Evolutionary conservation across 768 basidiomycete genomes (phyloP).

Genomic region (Russula ochroleuca): DNA sequence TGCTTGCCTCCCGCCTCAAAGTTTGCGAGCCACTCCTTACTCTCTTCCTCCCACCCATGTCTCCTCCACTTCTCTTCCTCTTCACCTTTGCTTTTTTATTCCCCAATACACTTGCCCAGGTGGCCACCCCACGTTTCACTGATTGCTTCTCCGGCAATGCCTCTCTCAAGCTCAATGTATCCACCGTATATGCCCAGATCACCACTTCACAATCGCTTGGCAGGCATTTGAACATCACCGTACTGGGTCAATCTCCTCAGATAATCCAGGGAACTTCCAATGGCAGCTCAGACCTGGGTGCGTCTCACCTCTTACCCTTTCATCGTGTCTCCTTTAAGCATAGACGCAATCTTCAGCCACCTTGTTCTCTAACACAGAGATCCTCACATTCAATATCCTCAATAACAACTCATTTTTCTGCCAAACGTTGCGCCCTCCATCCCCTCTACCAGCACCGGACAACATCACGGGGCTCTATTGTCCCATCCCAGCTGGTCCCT

Average conservation of each 20-base stretch:
- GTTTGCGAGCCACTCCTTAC: neutral
- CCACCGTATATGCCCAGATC: constrained; percentile 70
- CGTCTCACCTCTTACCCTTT: constrained; percentile 28
- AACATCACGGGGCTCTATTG: constrained; percentile 51
- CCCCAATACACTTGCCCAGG: constrained; percentile 18
- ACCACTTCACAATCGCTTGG: constrained; percentile 42
- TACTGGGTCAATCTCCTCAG: constrained; percentile 60
- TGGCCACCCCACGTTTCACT: constrained; percentile 43
- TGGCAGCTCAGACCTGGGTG: constrained; percentile 62
- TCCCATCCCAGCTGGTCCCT: constrained; percentile 71
- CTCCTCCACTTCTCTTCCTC: neutral
- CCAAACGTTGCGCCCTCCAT: constrained; percentile 69
- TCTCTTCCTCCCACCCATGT: neutral
- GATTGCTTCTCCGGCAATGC: constrained; percentile 62
- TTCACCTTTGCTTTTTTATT: constrained; percentile 25
- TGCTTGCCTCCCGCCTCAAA: neutral
- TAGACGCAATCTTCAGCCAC: constrained; percentile 51
- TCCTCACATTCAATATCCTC: constrained; percentile 74
- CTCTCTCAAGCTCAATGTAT: constrained; percentile 58
- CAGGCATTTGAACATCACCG: constrained; percentile 60
- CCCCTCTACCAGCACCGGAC: constrained; percentile 50
- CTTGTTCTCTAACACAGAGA: constrained; percentile 75
- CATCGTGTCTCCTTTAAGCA: constrained; percentile 18
- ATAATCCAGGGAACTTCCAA: constrained; percentile 58
- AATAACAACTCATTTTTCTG: constrained; percentile 74